A percentile compares a stretch with the other conserved stretches of the same genome.
Conservation (phyloP, 768 basidiomycete species). For the Hygrophoropsis aurantiaca region DNA sequence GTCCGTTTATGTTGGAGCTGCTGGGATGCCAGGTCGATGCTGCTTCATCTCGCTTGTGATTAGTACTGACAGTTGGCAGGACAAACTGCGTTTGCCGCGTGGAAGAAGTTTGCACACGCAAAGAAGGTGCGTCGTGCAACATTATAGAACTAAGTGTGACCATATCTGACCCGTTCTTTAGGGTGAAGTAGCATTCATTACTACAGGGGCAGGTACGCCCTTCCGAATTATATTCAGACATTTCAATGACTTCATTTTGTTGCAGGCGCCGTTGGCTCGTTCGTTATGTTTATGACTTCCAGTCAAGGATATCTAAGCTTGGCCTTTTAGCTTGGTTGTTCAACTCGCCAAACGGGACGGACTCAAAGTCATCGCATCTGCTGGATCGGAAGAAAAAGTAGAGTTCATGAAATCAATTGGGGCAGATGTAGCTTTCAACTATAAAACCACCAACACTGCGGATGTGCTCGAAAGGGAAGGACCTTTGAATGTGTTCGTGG, state of each 20-base stretch:
- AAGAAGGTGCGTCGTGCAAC: slow-evolving; percentile 34
- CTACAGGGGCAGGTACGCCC: slow-evolving; percentile 32
- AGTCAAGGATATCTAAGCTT: slow-evolving; percentile 6
- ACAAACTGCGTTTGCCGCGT: slow-evolving; percentile 27
- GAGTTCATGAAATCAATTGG: slow-evolving; percentile 57
- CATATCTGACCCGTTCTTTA: slow-evolving; percentile 10
- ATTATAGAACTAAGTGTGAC: too few species aligned
- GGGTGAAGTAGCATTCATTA: slow-evolving; percentile 53
- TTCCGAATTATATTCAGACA: slow-evolving; percentile 31
- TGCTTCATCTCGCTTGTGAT: too few species aligned
- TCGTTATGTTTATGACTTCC: slow-evolving; percentile 16
- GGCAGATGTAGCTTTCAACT: slow-evolving; percentile 72
- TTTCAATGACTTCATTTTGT: slow-evolving; percentile 36
- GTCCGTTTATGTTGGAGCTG: slow-evolving; percentile 27
- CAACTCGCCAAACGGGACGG: slow-evolving; percentile 52
- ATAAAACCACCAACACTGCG: slow-evolving; percentile 56
- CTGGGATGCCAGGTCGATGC: slow-evolving; percentile 25
- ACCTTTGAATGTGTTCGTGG: slow-evolving; percentile 48
- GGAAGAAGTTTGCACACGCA: slow-evolving; percentile 31
- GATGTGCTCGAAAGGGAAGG: slow-evolving; percentile 59
- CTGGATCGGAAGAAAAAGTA: slow-evolving; percentile 74
- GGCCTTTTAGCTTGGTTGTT: slow-evolving; percentile 39
- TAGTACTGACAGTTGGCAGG: slow-evolving; percentile 11
- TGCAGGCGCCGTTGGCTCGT: slow-evolving; percentile 56
- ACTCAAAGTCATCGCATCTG: slow-evolving; percentile 67